phyloP scores from a whole-genome alignment of 352 stramenopile species.

The Phytophthora colocasiae region DNA sequence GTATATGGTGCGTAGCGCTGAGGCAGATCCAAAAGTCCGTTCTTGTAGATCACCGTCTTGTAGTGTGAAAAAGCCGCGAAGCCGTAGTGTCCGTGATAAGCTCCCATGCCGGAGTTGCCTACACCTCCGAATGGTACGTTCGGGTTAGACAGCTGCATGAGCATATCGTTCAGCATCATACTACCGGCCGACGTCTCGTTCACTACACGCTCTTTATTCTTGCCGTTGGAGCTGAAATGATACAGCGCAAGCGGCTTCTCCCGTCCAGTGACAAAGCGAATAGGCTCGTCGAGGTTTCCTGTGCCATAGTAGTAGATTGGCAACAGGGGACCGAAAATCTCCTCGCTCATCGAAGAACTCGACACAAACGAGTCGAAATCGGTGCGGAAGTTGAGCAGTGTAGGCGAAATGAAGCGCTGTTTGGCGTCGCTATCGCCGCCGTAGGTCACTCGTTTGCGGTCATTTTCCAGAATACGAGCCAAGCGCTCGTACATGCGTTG shows the following conservation, averaged over 20 bases:
- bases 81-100: slow-evolving; percentile 83
- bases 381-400: slow-evolving; percentile 87
- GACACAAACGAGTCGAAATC: slow-evolving; percentile 51
- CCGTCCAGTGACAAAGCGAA: slow-evolving; percentile 45
- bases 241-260: slow-evolving; percentile 91
- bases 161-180: slow-evolving; percentile 81
- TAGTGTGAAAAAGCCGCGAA: slow-evolving; percentile 85
- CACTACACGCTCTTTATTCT: slow-evolving; percentile 48
- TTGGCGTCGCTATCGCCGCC: slow-evolving; percentile 70
- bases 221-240: slow-evolving; percentile 66
- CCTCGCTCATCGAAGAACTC: slow-evolving; percentile 85
- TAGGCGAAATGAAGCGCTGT: slow-evolving; percentile 87
- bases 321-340: slow-evolving; percentile 97
- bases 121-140: slow-evolving; percentile 84
- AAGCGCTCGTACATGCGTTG: slow-evolving; percentile 66
- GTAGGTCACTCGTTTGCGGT: slow-evolving; percentile 59
- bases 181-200: slow-evolving; percentile 65
- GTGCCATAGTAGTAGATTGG: slow-evolving; percentile 87
- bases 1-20: slow-evolving; percentile 67
- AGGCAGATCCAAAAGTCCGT: slow-evolving; percentile 57
- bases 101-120: slow-evolving; percentile 80
- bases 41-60: slow-evolving; percentile 77
- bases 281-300: slow-evolving; percentile 39
- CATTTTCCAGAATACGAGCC: slow-evolving; percentile 39
- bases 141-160: slow-evolving; percentile 75